phyloP scores from a whole-genome alignment of 108 stramenopile species.

The Cyclotella baltica region DNA sequence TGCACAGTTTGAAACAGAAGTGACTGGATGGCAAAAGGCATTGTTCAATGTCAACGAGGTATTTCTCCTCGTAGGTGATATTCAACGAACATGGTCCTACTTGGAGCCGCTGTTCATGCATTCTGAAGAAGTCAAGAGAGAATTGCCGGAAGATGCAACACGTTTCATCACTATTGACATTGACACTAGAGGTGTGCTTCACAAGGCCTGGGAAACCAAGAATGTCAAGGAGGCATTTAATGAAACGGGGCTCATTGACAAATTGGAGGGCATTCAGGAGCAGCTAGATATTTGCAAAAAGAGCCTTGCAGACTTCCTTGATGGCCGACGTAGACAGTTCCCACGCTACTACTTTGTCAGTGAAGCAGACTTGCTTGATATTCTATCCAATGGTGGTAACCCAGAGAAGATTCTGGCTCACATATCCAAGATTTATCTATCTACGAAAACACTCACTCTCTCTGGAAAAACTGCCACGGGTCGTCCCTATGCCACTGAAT shows the following conservation, averaged over 20 bases:
- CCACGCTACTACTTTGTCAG: conserved; percentile 88
- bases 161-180: conserved; percentile 77
- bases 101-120: conserved; percentile 87
- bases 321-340: conserved; percentile 78
- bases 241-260: conserved; percentile 59
- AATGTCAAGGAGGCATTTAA: conserved; percentile 77
- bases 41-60: conserved; percentile 73
- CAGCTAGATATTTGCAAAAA: conserved; percentile 85
- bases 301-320: conserved; percentile 82
- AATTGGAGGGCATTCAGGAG: conserved; percentile 68
- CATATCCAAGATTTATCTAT: conserved; percentile 82
- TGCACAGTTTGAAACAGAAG: conserved; percentile 68
- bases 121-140: conserved; percentile 84
- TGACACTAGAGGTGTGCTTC: conserved; percentile 65
- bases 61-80: conserved; percentile 62
- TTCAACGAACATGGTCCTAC: conserved; percentile 89
- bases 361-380: conserved; percentile 83
- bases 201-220: conserved; percentile 60
- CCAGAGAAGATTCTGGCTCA: conserved; percentile 79
- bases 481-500: conserved; percentile 63
- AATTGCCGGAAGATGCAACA: conserved; percentile 82
- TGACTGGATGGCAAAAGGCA: conserved; percentile 63
- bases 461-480: conserved; percentile 35
- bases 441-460: conserved; percentile 65
- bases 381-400: conserved; percentile 78